Percentiles rank a stretch among this genome's conserved stretches.
phyloP scores from a whole-genome alignment of 2,329 filamentous ascomycete species.

The Penicillium concentricum region DNA sequence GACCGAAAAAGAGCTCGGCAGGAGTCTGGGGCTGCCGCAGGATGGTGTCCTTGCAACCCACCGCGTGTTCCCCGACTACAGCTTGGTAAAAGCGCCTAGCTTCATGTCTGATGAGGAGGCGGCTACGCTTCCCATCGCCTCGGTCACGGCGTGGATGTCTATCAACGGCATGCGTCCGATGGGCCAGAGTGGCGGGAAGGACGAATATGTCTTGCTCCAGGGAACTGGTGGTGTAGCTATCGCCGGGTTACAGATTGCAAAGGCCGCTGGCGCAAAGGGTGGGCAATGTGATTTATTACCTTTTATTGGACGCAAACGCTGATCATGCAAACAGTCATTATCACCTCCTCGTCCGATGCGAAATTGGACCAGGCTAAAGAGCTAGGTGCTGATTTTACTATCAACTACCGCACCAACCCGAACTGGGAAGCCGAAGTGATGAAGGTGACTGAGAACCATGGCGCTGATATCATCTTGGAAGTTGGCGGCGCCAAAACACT shows the following conservation, averaged over 20 bases:
- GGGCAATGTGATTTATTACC: not conserved
- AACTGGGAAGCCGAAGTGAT: conserved; percentile 50
- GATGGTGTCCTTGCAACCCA: conserved; percentile 47
- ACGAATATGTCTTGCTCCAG: conserved; percentile 55
- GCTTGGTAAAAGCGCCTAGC: conserved; percentile 42
- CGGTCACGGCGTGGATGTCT: conserved; percentile 53
- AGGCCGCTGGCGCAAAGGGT: conserved; percentile 48
- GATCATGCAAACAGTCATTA: conserved; percentile 42
- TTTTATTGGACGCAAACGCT: not conserved
- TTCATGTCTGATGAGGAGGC: conserved; percentile 42
- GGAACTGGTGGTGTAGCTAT: conserved; percentile 52
- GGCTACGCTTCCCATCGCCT: conserved; percentile 45
- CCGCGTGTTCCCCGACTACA: conserved; percentile 42
- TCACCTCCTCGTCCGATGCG: conserved; percentile 52
- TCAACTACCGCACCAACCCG: conserved; percentile 52
- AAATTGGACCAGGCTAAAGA: conserved; percentile 52
- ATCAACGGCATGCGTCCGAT: conserved; percentile 46
- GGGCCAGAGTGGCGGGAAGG: conserved; percentile 47
- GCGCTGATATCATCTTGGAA: conserved; percentile 54
- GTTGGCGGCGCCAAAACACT: conserved; percentile 53
- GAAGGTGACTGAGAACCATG: conserved; percentile 44
- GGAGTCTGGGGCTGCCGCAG: conserved; percentile 61
- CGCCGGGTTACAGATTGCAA: conserved; percentile 48
- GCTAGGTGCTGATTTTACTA: conserved; percentile 49
- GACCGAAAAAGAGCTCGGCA: conserved; percentile 53